Evolutionary conservation across 2,329 filamentous ascomycete genomes (phyloP), one percentile per base, ranked within the genome.

Genomic region (Fusarium austroafricanum): DNA sequence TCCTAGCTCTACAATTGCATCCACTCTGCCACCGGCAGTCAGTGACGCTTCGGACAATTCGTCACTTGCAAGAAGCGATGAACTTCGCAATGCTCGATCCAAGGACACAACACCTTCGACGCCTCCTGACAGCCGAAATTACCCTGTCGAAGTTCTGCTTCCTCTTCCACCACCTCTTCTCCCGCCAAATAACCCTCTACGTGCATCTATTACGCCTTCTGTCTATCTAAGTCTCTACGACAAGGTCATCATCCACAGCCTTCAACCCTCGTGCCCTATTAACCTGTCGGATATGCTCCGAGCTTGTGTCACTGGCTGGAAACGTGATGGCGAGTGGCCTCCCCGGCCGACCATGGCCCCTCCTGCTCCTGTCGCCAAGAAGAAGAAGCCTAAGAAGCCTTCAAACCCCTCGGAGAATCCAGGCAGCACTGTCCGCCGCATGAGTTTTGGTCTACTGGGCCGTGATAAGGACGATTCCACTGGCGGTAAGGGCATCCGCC

Each of bases 251-350:
- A 78, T 94, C 1, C 90, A 95, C 73, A 87, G 85, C 37, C 86
- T 96, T 67, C 92, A 93, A 4, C 95, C 95, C 0, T 90, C 91
- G 2, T 92, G 96, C 17, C 95, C 95, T 5, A 91, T 97, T 74
- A 97, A 97, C 72, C 86, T 98, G 1, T 82, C 86, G 29, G 93
- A 97, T 72, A 90, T 97, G 81, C 88, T 92, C 21, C 86, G 89
- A 11, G 89, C 92, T 14, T 92, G 95, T 68, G 94, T 98, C 1
- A 86, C 91, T 28, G 95, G 95, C 42, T 97, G 95, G 95, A 97
- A 96, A 78, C 86, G 92, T 39, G 93, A 96, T 73, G 94, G 94
- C 17, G 93, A 97, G 78, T 98, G 95, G 95, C 94, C 95, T 6
- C 93, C 18, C 74, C 84, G 45, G 71, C 83, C 44, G 82, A 86